phyloP scores from a whole-genome alignment of 352 stramenopile genomes.

The Pythium biforme region DNA sequence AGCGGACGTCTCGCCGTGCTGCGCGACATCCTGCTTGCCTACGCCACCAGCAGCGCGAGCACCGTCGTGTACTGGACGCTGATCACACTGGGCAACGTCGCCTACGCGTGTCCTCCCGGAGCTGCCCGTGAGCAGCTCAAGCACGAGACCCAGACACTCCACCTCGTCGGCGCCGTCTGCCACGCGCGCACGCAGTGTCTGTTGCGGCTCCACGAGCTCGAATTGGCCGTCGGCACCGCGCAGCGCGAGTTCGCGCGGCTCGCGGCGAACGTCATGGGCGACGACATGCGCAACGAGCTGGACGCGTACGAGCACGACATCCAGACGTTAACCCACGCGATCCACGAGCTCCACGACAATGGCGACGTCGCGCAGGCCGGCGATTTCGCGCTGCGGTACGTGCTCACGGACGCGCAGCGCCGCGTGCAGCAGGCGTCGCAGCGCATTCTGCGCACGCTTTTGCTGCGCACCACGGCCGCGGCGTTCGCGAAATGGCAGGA shows the following conservation, averaged over 20 bases:
- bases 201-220: conserved; percentile 41
- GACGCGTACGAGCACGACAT: conserved; percentile 48
- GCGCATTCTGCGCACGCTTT: conserved; percentile 44
- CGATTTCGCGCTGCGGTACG: conserved; percentile 62
- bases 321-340: conserved; percentile 34
- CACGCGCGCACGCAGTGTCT: conserved; percentile 46
- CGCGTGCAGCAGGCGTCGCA: conserved; percentile 49
- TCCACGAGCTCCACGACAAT: conserved; percentile 39
- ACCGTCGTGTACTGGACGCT: conserved; percentile 59
- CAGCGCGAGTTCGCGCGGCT: conserved; percentile 36
- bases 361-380: conserved; percentile 49
- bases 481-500: conserved; percentile 49
- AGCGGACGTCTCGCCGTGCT: conserved; percentile 41
- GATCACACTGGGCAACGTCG: conserved; percentile 52
- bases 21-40: conserved; percentile 34
- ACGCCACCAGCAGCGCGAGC: conserved; percentile 31
- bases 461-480: conserved; percentile 37
- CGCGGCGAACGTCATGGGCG: conserved; percentile 48
- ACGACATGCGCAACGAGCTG: conserved; percentile 72
- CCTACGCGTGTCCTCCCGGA: conserved; percentile 30
- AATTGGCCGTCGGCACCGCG: conserved; percentile 37
- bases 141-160: conserved; percentile 11
- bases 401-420: conserved; percentile 50
- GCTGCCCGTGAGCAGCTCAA: conserved; percentile 28
- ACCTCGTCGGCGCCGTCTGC: conserved; percentile 45